Conservation (phyloP, 78 protist species). For the Pigoraptor vietnamica region DNA sequence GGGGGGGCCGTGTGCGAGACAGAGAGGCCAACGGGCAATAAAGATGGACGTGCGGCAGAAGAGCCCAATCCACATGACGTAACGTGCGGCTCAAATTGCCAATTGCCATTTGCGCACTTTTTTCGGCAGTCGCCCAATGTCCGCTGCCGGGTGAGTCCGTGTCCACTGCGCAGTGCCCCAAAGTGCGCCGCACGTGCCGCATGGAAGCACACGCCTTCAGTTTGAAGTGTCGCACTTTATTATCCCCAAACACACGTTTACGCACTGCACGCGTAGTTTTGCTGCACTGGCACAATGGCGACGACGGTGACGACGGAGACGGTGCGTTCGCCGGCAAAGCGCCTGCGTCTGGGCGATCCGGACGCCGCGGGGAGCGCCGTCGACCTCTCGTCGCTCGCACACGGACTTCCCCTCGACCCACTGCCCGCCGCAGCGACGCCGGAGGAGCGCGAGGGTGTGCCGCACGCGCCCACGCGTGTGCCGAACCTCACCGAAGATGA, state of each 20-base stretch:
- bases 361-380: background rate
- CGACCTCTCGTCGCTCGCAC: background rate
- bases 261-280: background rate
- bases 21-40: too few species aligned
- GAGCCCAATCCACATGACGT: too few species aligned
- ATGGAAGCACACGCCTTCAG: too few species aligned
- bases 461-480: background rate
- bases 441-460: background rate
- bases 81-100: too few species aligned
- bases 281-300: background rate
- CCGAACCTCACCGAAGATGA: background rate
- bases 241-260: background rate
- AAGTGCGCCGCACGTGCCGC: too few species aligned
- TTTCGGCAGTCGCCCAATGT: too few species aligned
- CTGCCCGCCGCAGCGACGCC: background rate
- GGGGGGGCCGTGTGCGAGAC: too few species aligned
- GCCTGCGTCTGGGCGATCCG: background rate
- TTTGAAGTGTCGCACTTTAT: too few species aligned
- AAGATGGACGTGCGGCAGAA: too few species aligned
- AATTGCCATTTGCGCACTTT: too few species aligned
- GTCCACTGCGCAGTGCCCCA: too few species aligned
- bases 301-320: background rate
- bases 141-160: too few species aligned
- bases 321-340: background rate
- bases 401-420: background rate